These are phyloP conservation scores for Cercospora canescens DNA, from an alignment of 2,329 filamentous ascomycete species.

Conservation along the genomic window DNA sequence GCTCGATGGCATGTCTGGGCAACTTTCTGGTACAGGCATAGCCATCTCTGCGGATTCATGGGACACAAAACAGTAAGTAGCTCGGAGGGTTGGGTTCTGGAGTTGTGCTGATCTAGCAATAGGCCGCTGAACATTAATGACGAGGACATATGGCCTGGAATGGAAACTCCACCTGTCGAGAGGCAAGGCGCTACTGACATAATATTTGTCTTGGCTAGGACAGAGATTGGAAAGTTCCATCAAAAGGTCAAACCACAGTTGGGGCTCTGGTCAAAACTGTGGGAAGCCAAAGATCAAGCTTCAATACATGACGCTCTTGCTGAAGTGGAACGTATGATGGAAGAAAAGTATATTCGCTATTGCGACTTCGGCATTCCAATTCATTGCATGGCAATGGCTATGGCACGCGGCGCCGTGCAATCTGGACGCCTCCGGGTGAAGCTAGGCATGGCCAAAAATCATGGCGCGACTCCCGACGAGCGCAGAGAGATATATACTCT, in stretches of 20 bases:
- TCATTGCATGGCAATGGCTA: constrained; percentile 46
- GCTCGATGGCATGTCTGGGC: constrained; percentile 49
- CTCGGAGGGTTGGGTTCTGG: not conserved
- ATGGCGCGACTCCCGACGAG: constrained; percentile 34
- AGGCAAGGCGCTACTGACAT: constrained; percentile 56
- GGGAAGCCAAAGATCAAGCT: constrained; percentile 19
- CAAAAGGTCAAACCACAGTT: constrained; percentile 24
- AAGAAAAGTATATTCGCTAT: constrained; percentile 47
- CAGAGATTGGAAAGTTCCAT: constrained; percentile 45
- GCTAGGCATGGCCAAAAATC: constrained; percentile 41
- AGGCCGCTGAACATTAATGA: constrained; percentile 39
- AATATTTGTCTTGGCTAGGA: constrained; percentile 48
- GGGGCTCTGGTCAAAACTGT: constrained; percentile 23
- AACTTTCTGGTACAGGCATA: constrained; percentile 35
- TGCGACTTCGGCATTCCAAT: constrained; percentile 46
- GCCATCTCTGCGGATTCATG: constrained; percentile 30
- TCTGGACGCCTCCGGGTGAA: constrained; percentile 49
- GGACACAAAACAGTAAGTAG: constrained; percentile 31
- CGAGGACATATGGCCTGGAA: constrained; percentile 42
- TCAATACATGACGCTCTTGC: constrained; percentile 33
- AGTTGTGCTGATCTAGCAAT: not conserved
- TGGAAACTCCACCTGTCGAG: constrained; percentile 47
- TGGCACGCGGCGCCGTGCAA: constrained; percentile 46
- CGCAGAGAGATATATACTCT: constrained; percentile 43
- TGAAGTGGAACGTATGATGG: constrained; percentile 45